A percentile compares a stretch with the other conserved stretches of the same genome.
These are phyloP conservation scores for Gnetum montanum DNA, from an alignment of 75 land plant genomes.

Conservation along the genomic window DNA sequence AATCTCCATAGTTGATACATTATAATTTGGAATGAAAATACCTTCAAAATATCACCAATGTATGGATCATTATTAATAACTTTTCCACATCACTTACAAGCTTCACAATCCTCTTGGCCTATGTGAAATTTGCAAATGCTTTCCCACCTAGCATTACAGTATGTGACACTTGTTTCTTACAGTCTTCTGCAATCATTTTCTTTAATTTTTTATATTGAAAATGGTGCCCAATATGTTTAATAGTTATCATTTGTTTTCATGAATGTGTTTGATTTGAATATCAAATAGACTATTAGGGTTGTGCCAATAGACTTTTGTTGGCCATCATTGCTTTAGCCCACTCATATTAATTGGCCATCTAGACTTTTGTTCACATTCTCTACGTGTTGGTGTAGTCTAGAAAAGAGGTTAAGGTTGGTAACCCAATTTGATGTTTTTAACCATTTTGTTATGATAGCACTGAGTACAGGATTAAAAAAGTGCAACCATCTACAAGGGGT, in stretches of 20 bases:
- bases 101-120: conserved; percentile 93
- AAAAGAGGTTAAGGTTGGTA: conserved; percentile 68
- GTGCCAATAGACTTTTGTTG: conserved; percentile 68
- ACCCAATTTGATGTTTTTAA: conserved; percentile 85
- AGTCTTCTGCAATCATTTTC: conserved; percentile 74
- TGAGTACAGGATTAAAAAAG: conserved; percentile 89
- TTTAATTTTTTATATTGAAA: conserved; percentile 86
- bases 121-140: conserved; percentile 95
- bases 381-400: conserved; percentile 55
- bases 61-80: conserved; percentile 90
- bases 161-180: conserved; percentile 68
- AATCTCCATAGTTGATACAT: conserved; percentile 89
- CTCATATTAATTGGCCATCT: no score
- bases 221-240: conserved; percentile 84
- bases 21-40: conserved; percentile 96
- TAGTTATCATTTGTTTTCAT: conserved; percentile 93
- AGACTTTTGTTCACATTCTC: no score
- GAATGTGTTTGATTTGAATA: conserved; percentile 94
- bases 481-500: conserved; percentile 95
- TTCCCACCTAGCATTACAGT: conserved; percentile 96
- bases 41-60: conserved; percentile 71
- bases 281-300: conserved; percentile 77
- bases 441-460: conserved; percentile 82
- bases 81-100: conserved; percentile 90
- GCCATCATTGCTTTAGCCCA: conserved; percentile 87